Percentiles rank a stretch among this genome's conserved stretches.
Evolutionary conservation across 352 stramenopile genomes (phyloP).

Genomic region (Globisporangium megalacanthum): DNA sequence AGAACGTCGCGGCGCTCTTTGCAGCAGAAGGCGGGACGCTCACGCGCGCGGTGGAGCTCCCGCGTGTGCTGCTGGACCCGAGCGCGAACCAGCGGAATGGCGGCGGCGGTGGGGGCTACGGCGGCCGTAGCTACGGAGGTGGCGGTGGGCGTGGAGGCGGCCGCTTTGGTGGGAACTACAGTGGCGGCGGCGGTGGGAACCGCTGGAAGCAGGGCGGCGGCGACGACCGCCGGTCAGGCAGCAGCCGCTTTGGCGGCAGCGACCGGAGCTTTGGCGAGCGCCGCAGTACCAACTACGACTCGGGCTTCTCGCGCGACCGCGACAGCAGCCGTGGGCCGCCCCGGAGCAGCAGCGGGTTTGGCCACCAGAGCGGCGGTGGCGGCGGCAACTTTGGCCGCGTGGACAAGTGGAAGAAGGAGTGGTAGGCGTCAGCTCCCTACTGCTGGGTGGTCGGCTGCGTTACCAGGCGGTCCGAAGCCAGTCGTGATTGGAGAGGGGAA

Average conservation of each 20-base stretch:
- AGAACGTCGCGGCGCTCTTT: conserved; percentile 41
- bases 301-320: conserved; percentile 31
- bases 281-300: conserved; percentile 28
- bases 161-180: conserved; percentile 23
- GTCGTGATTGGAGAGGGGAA: too few relatives aligned
- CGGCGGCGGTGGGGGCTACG: background rate
- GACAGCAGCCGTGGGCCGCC: conserved; percentile 15
- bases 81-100: conserved; percentile 13
- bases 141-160: conserved; percentile 17
- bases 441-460: background rate
- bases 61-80: conserved; percentile 44
- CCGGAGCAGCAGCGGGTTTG: conserved; percentile 19
- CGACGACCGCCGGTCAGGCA: conserved; percentile 17
- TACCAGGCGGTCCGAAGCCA: background rate
- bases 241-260: conserved; percentile 20
- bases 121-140: conserved; percentile 10
- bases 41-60: conserved; percentile 42
- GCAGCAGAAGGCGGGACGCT: conserved; percentile 30
- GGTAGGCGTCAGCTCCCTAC: conserved; percentile 7
- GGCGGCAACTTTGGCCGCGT: conserved; percentile 23
- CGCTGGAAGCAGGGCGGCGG: conserved; percentile 24
- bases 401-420: conserved; percentile 24
- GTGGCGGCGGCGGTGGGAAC: conserved; percentile 9
- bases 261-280: conserved; percentile 18
- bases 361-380: conserved; percentile 15